Conservation (phyloP, 2,329 filamentous ascomycete genomes). For the Scolecobasidium constrictum region DNA sequence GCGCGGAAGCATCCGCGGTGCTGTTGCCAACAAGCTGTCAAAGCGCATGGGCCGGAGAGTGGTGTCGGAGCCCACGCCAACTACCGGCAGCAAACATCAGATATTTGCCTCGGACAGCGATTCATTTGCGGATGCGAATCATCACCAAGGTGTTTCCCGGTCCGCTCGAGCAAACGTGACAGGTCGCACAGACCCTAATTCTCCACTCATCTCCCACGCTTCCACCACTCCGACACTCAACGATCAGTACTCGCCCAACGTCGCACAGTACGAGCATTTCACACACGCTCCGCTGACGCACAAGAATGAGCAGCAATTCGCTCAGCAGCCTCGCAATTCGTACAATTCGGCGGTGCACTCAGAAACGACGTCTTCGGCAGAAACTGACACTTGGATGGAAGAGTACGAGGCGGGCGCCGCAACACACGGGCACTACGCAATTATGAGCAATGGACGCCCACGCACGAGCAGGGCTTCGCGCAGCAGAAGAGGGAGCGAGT, state of each 20-base stretch:
- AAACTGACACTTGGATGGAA: background rate
- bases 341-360: background rate
- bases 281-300: too few species aligned
- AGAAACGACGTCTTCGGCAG: background rate
- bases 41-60: background rate
- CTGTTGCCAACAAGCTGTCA: background rate
- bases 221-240: background rate
- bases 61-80: background rate
- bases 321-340: background rate
- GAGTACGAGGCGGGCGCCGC: background rate
- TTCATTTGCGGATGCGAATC: background rate
- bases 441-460: background rate
- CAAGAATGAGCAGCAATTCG: background rate
- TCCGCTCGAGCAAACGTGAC: background rate
- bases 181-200: background rate
- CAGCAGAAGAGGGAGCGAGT: slow-evolving; percentile 30
- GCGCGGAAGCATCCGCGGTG: background rate
- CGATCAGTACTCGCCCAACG: background rate
- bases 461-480: background rate
- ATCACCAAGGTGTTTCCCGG: background rate
- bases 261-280: too few species aligned
- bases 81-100: background rate
- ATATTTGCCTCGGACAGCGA: background rate
- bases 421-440: background rate
- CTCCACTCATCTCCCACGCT: background rate